phyloP scores from a whole-genome alignment of 306 rosid species.

The Prunus kanzakura region DNA sequence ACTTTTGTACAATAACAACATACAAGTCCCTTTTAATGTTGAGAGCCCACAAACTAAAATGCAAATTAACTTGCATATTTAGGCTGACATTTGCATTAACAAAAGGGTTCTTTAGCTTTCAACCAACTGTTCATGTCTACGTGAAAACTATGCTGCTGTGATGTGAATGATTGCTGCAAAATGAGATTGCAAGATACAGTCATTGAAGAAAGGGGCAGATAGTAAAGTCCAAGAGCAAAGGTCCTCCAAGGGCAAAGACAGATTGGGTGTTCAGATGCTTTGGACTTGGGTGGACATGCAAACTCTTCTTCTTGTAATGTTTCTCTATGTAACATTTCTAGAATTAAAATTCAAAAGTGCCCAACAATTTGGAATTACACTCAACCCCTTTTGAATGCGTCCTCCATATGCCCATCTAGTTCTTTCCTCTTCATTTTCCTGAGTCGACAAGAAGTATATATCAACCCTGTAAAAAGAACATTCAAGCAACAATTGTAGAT shows the following conservation, averaged over 20 bases:
- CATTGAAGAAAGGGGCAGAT: background rate
- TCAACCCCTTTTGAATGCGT: constrained; percentile 1
- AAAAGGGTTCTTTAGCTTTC: constrained; percentile 6
- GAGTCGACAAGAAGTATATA: background rate
- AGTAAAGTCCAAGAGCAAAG: constrained; percentile 23
- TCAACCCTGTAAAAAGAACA: background rate
- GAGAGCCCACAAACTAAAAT: background rate
- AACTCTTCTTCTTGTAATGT: constrained; percentile 5
- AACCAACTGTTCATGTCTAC: too few species aligned
- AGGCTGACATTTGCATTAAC: constrained; percentile 8
- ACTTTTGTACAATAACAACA: background rate
- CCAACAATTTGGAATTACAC: background rate
- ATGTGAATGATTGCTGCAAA: constrained; percentile 14
- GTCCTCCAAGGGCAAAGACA: background rate
- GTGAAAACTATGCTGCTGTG: constrained; percentile 4
- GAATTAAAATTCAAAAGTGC: background rate
- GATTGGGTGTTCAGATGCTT: constrained; percentile 20
- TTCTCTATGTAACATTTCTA: background rate
- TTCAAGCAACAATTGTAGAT: background rate
- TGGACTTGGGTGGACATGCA: constrained; percentile 19
- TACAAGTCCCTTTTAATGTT: background rate
- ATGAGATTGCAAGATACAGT: constrained; percentile 15
- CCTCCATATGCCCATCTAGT: background rate
- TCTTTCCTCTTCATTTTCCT: background rate
- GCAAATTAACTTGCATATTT: background rate